These are phyloP conservation scores for Inonotus hispidus DNA, from an alignment of 1,284 basidiomycete genomes.

Conservation along the genomic window DNA sequence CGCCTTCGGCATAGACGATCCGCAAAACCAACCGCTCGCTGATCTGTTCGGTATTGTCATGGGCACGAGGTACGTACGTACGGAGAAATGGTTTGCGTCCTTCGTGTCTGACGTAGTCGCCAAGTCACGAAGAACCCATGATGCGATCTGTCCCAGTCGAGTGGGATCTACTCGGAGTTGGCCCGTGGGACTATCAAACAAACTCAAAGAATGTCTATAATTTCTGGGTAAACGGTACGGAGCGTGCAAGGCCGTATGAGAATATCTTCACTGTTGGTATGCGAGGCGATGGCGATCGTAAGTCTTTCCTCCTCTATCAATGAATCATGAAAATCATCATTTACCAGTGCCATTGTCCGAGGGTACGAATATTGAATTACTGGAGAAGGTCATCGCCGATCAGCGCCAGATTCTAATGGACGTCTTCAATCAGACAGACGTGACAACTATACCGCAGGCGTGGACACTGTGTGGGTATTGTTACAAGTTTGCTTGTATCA, in stretches of 20 bases:
- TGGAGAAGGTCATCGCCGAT: conserved; percentile 53
- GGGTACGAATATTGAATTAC: conserved; percentile 42
- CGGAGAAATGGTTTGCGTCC: neutral
- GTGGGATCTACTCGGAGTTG: conserved; percentile 48
- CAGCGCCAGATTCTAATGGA: conserved; percentile 57
- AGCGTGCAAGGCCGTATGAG: conserved; percentile 52
- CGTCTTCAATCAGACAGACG: conserved; percentile 45
- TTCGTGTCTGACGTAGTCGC: neutral
- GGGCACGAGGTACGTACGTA: conserved; percentile 46
- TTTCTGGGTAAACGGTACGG: conserved; percentile 53
- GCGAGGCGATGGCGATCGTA: conserved; percentile 57
- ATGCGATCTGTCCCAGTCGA: conserved; percentile 59
- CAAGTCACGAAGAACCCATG: conserved; percentile 61
- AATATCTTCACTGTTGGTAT: conserved; percentile 61
- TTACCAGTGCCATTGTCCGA: conserved; percentile 46
- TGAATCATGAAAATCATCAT: neutral
- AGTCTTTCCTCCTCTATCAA: conserved; percentile 23
- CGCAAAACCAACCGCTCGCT: conserved; percentile 57
- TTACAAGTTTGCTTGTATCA: neutral
- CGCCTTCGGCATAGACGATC: conserved; percentile 66
- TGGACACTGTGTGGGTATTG: conserved; percentile 53
- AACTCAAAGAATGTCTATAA: conserved; percentile 50
- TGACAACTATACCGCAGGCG: conserved; percentile 53
- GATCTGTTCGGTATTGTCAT: conserved; percentile 67
- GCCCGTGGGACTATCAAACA: conserved; percentile 55